A percentile compares a stretch with the other conserved stretches of the same genome.
These are phyloP conservation scores for Tricholoma bakamatsutake DNA, from an alignment of 768 basidiomycete genomes.

Conservation along the genomic window DNA sequence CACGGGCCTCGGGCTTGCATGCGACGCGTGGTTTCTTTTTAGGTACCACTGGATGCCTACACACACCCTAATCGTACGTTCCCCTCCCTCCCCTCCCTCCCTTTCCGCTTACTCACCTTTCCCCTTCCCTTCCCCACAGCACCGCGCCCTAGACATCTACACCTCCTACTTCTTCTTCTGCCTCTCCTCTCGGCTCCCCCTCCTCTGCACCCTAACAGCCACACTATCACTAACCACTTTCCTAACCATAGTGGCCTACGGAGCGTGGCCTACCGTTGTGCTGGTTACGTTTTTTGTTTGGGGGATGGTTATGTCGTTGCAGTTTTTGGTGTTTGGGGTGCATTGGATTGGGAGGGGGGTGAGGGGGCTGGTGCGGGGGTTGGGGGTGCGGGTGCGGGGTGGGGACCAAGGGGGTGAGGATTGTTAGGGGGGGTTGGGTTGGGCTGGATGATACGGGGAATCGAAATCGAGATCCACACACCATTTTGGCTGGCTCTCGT, in stretches of 20 bases:
- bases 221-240: slow-evolving; percentile 55
- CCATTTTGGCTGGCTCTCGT: too few relatives aligned
- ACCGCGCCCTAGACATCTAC: slow-evolving; percentile 50
- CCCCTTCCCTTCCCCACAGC: too few relatives aligned
- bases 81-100: too few relatives aligned
- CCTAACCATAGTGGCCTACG: slow-evolving; percentile 55
- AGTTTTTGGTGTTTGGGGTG: slow-evolving; percentile 58
- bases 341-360: slow-evolving; percentile 17
- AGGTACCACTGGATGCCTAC: slow-evolving; percentile 50
- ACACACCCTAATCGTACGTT: slow-evolving; percentile 47
- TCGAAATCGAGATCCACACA: too few relatives aligned
- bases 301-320: slow-evolving; percentile 54
- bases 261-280: slow-evolving; percentile 58
- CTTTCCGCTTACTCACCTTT: too few relatives aligned
- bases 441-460: too few relatives aligned
- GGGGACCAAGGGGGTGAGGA: too few relatives aligned
- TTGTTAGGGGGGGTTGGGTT: too few relatives aligned
- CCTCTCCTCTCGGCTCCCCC: slow-evolving; percentile 58
- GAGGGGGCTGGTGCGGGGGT: background rate
- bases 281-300: slow-evolving; percentile 51
- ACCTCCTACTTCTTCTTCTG: slow-evolving; percentile 63
- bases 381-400: too few relatives aligned
- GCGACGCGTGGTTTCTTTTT: slow-evolving; percentile 62
- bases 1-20: slow-evolving; percentile 59
- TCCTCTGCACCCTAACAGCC: slow-evolving; percentile 53